Evolutionary conservation across 2,329 filamentous ascomycete genomes (phyloP), one percentile per base, ranked within the genome.

Genomic region (Aspergillus cejpii): DNA sequence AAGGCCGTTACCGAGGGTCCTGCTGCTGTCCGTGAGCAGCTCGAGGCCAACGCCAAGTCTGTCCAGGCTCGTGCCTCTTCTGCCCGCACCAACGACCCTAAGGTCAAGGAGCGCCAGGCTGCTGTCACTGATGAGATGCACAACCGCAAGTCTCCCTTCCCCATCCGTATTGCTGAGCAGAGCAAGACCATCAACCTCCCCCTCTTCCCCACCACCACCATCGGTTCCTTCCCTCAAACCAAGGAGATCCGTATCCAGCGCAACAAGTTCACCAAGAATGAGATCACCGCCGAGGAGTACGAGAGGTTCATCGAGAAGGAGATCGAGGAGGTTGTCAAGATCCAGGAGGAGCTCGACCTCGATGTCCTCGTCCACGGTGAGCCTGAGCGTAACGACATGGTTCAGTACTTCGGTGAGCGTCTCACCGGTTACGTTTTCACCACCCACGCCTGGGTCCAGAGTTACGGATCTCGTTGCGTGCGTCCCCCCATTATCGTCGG

Each of bases 371-470:
- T 98, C 56, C 92, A 98, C 78, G 92, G 92, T 69, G 92, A 98
- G 81, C 92, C 92, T 49, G 92, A 98, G 83, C 89, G 92, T 72
- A 98, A 98, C 77, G 92, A 98, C 83, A 98, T 98, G 92, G 92
- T 98, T 43, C 92, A 98, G 76, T 98, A 96, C 84, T 98, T 98
- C 63, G 92, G 92, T 74, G 92, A 98, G 82, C 86, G 88, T 65
- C 80, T 98, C 53, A 82, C 94, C 64, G 92, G 92, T 65, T 98
- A 97, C 72, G 85, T 89, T 69, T 98, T 98, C 82, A 98, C 92
- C 70, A 97, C 91, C 70, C 87, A 96, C 76, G 92, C 87, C 60
- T 98, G 92, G 92, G 92, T 98, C 46, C 89, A 98, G 81, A 88
- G 82, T 63, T 98, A 98, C 74, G 92, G 92, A 64, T 98, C 92